Percentiles rank a stretch among this genome's conserved stretches.
phyloP scores from a whole-genome alignment of 2,329 filamentous ascomycete species.

The Acarospora socialis region DNA sequence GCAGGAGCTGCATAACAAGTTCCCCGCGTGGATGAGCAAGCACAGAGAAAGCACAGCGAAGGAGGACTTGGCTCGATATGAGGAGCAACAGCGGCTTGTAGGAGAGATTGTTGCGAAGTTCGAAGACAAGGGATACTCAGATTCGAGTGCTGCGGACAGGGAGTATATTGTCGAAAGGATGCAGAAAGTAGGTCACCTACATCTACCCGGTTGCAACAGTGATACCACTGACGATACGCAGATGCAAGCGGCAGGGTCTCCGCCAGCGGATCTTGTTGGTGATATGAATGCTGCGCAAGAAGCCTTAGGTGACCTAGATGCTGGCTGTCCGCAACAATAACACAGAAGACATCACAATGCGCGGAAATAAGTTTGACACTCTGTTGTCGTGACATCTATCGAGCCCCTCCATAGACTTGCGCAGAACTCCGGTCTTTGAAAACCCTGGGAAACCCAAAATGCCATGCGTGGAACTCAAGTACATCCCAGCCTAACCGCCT shows the following conservation, averaged over 20 bases:
- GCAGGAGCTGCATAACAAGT: slow-evolving; percentile 92
- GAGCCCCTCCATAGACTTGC: neutral
- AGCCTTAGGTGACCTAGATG: slow-evolving; percentile 39
- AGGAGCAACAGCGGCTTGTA: slow-evolving; percentile 66
- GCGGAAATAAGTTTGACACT: neutral
- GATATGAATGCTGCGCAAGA: slow-evolving; percentile 78
- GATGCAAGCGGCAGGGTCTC: slow-evolving; percentile 95
- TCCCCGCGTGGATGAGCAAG: slow-evolving; percentile 73
- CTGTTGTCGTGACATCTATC: neutral
- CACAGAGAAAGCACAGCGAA: slow-evolving; percentile 51
- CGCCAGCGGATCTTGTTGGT: slow-evolving; percentile 79
- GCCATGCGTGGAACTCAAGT: no score
- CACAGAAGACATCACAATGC: neutral
- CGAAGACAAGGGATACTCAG: slow-evolving; percentile 65
- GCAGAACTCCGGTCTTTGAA: no score
- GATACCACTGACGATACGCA: slow-evolving; percentile 25
- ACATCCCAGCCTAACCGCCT: no score
- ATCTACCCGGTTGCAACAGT: neutral
- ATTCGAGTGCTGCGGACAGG: slow-evolving; percentile 65
- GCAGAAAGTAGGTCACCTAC: slow-evolving; percentile 60
- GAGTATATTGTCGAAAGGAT: slow-evolving; percentile 94
- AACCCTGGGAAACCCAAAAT: no score
- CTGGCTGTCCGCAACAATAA: slow-evolving; percentile 33
- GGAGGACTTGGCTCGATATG: slow-evolving; percentile 66
- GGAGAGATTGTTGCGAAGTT: slow-evolving; percentile 80